Evolutionary conservation across 495 filamentous ascomycete species (phyloP).

Genomic region (Arthonia radiata): DNA sequence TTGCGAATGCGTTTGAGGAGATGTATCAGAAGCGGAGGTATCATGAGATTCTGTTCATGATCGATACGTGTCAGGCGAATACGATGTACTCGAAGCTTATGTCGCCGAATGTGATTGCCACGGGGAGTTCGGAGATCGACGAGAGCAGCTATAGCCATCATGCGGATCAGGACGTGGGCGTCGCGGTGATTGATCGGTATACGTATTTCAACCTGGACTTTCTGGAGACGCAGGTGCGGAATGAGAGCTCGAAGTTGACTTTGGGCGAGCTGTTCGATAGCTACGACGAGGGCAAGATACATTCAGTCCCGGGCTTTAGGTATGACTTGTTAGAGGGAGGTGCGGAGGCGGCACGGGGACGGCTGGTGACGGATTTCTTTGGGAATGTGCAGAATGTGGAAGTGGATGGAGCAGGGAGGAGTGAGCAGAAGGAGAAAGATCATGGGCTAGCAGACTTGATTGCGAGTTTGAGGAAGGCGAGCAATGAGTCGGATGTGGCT

Average conservation of each 20-base stretch:
- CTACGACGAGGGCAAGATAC: slow-evolving; percentile 85
- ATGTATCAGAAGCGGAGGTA: slow-evolving; percentile 99
- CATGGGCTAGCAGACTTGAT: no score
- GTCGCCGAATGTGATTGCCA: slow-evolving; percentile 89
- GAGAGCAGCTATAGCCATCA: slow-evolving; percentile 92
- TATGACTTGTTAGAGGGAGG: slow-evolving; percentile 81
- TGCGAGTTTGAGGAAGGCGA: no score
- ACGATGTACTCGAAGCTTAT: slow-evolving; percentile 98
- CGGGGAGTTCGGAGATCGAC: slow-evolving; percentile 77
- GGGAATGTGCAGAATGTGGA: slow-evolving; percentile 95
- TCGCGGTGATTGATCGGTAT: slow-evolving; percentile 93
- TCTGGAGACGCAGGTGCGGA: slow-evolving; percentile 69
- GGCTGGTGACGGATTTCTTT: slow-evolving; percentile 85
- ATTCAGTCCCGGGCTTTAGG: slow-evolving; percentile 69
- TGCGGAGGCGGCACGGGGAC: slow-evolving; percentile 40
- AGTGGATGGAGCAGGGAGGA: slow-evolving; percentile 33
- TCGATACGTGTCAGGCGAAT: slow-evolving; percentile 97
- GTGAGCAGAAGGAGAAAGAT: slow-evolving; percentile 25
- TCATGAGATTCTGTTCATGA: slow-evolving; percentile 97
- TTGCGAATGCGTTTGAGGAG: slow-evolving; percentile 94
- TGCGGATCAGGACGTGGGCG: slow-evolving; percentile 90
- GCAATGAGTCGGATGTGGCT: no score
- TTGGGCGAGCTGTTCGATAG: slow-evolving; percentile 86
- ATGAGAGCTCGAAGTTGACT: slow-evolving; percentile 58
- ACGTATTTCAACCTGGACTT: slow-evolving; percentile 98